These are phyloP conservation scores for Dipteronia sinensis DNA, from an alignment of 345 rosid genomes.

Conservation along the genomic window DNA sequence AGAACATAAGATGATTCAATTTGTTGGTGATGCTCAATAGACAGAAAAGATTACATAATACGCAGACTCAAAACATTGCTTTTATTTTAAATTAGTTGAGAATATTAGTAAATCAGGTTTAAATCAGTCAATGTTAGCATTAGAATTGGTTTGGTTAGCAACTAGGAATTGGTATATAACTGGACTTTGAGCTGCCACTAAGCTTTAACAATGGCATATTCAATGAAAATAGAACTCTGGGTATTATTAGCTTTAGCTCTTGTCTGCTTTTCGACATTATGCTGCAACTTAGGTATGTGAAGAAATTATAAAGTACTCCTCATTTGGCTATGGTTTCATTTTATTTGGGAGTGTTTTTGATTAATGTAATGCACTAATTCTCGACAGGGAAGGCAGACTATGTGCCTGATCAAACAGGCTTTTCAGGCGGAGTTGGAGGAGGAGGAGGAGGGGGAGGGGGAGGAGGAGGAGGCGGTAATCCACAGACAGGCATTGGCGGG, in stretches of 20 bases:
- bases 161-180: conserved; percentile 28
- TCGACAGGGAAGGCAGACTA: conserved; percentile 47
- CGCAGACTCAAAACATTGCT: conserved; percentile 1
- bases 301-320: neutral
- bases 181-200: conserved; percentile 13
- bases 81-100: conserved; percentile 3
- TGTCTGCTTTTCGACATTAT: conserved; percentile 31
- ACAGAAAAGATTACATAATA: conserved; percentile 1
- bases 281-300: conserved; percentile 39
- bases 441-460: conserved; percentile 5
- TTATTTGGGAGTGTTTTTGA: neutral
- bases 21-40: conserved; percentile 5
- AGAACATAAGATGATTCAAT: neutral
- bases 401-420: conserved; percentile 26
- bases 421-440: neutral
- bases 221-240: conserved; percentile 23
- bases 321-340: neutral
- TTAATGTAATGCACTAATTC: conserved; percentile 6
- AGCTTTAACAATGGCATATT: conserved; percentile 49
- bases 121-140: conserved; percentile 10
- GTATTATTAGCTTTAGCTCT: conserved; percentile 35
- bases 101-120: neutral
- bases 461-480: neutral
- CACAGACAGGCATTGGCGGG: too few species aligned
- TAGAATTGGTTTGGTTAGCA: conserved; percentile 15